Evolutionary conservation across 176 grass and related monocot genomes (phyloP), one percentile per base, ranked within the genome.

Genomic region (Aegilops sharonensis): DNA sequence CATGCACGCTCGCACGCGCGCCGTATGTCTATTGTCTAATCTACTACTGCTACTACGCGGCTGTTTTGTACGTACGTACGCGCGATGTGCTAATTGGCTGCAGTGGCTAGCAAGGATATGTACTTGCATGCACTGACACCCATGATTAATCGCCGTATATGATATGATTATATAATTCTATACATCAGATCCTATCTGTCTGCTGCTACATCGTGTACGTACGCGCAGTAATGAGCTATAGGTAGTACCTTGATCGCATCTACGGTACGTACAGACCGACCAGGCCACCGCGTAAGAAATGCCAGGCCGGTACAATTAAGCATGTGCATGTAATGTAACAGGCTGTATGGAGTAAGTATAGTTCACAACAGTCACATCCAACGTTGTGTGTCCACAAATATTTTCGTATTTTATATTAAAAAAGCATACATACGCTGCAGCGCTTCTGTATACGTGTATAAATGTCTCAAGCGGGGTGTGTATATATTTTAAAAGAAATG

Each of bases 21-120:
- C 42, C 24, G 72, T 75, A 75, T 75, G 47, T 29, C 72, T 75
- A 75, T 47, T 74, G 45, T 45, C 72, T 75, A 75, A 54, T 54
- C 50, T 54, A 54, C 50, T 52, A 52, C 11, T 40, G 8, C 48
- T 54, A 54, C 43, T 48, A 48, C 25, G 72, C 43, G 71, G 71
- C 23, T 74, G 6, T 8, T 24, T 48, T 48, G 71, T 48, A 74
- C 42, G 4, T 40, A 40, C 6, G 35, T 72, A 72, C n/a, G 42
- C 10, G 43, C 15, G 50, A 52, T 52, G 24, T 52, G 72, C 72
- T 50, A 52, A 45, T 75, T 52, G 25, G 43, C 72, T 75, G 45
- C 50, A 54, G 50, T 54, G 6, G 50, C 1, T 54, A 54, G 50
- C 50, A 54, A 54, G 50, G 50, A 7, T 54, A 54, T 54, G 50